A percentile compares a stretch with the other conserved stretches of the same genome.
phyloP scores from a whole-genome alignment of 2,329 filamentous ascomycete genomes.

The Hypoxylon sp. region DNA sequence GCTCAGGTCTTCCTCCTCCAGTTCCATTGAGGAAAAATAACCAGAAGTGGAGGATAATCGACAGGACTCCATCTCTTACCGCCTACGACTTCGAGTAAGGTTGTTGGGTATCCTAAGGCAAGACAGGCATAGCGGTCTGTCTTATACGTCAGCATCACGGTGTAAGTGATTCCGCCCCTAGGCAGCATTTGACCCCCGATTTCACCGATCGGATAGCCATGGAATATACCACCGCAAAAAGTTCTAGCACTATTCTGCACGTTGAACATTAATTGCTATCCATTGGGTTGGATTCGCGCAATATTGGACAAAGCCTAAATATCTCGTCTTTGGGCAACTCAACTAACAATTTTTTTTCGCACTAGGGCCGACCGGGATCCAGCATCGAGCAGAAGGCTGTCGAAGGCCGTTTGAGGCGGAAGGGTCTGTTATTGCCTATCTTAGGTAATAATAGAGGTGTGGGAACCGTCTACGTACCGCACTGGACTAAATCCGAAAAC shows the following conservation, averaged over 20 bases:
- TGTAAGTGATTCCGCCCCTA: constrained; percentile 28
- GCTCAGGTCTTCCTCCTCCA: constrained; percentile 6
- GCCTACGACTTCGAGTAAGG: constrained; percentile 19
- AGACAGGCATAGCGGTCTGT: constrained; percentile 24
- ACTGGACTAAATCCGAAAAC: constrained; percentile 36
- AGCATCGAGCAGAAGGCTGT: constrained; percentile 40
- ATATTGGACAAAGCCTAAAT: neutral
- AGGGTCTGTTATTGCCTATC: constrained; percentile 41
- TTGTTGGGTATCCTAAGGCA: constrained; percentile 22
- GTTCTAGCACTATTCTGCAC: constrained; percentile 4
- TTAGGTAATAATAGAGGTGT: constrained; percentile 49
- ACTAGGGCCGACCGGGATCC: constrained; percentile 40
- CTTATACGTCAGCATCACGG: constrained; percentile 29
- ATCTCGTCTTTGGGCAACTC: constrained; percentile 12
- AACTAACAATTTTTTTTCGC: constrained; percentile 34
- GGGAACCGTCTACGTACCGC: constrained; percentile 41
- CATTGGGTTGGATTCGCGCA: neutral
- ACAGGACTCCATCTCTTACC: constrained; percentile 25
- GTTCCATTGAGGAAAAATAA: constrained; percentile 10
- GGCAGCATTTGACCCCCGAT: constrained; percentile 6
- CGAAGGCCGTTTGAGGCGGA: constrained; percentile 35
- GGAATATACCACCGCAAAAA: constrained; percentile 18
- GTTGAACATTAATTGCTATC: constrained; percentile 13
- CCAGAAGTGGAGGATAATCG: constrained; percentile 17
- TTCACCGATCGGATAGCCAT: constrained; percentile 19